Evolutionary conservation across 2,329 filamentous ascomycete species (phyloP), one percentile per base, ranked within the genome.

Genomic region (Hortaea werneckii): DNA sequence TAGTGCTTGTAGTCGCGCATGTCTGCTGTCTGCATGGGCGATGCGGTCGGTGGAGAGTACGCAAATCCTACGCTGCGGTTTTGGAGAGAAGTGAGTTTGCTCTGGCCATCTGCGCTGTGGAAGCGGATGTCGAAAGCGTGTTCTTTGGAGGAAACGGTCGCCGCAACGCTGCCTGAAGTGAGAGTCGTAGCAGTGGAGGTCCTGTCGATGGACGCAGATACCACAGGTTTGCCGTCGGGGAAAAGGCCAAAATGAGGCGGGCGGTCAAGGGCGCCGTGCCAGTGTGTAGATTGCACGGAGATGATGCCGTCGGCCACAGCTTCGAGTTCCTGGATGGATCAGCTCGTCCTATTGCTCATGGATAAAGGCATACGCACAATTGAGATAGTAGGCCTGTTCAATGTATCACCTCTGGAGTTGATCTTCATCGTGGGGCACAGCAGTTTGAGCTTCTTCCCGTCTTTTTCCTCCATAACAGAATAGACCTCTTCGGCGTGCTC

Each of bases 401-500:
- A 26, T 4, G 28, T 76, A 54, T 80, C 76, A 12, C 75, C 74
- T 37, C 78, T 68, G 3, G 65, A 67, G 34, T 66, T 63, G 46
- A 80, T 76, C 55, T 77, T 74, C 49, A 65, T 68, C 1, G 76
- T 78, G 7, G 78, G 78, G 51, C 77, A 81, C 1, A 81, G 64
- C 11, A 81, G 67, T 26, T 68, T 73, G 41, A 80, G 46, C 5
- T 71, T 72, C 50, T 71, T 73, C 5, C 68, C 67, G 43, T 67
- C 63, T 35, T 60, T 49, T 1, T 68, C 72, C 41, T 70, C 62
- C 4, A 67, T 71, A 43, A 75, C 65, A 6, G 72, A 69, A 57
- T 79, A 75, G 11, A 83, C 68, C 50, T 83, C 79, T 62, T 83
- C 80, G 30, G 80, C 81, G 54, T 83, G 83, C 57, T 82, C 77